These are phyloP conservation scores for Domatiomyces globalis DNA, from an alignment of 2,329 filamentous ascomycete genomes.

Conservation along the genomic window DNA sequence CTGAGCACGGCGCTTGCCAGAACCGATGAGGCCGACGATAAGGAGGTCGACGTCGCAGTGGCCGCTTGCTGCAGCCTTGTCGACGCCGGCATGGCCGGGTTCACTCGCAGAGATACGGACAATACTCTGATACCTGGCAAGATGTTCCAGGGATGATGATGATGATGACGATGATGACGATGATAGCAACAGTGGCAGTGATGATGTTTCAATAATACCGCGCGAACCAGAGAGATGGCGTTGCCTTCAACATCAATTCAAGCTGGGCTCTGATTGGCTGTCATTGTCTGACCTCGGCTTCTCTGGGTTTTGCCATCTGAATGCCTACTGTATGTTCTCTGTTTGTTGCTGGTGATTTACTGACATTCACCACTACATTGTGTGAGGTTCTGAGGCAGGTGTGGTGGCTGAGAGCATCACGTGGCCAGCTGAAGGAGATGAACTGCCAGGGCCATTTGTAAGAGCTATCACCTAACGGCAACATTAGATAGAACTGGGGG, in stretches of 20 bases:
- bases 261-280: not conserved
- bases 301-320: not conserved
- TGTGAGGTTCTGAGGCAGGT: too few relatives aligned
- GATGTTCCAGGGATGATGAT: not conserved
- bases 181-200: too few relatives aligned
- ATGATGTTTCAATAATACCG: too few relatives aligned
- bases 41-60: constrained; percentile 10
- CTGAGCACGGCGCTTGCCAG: constrained; percentile 11
- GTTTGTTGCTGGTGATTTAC: too few relatives aligned
- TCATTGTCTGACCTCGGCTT: not conserved
- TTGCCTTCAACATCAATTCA: not conserved
- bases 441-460: too few relatives aligned
- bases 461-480: not conserved
- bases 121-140: not conserved
- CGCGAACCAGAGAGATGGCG: not conserved
- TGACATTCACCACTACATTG: too few relatives aligned
- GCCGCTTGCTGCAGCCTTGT: constrained; percentile 11
- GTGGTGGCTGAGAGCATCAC: too few relatives aligned
- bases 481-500: not conserved
- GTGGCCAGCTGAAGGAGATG: too few relatives aligned
- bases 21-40: constrained; percentile 12
- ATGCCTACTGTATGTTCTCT: too few relatives aligned
- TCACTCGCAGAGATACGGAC: not conserved
- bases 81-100: constrained; percentile 8
- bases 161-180: not conserved